Percentiles rank a stretch among this genome's conserved stretches.
phyloP scores from a whole-genome alignment of 2,329 filamentous ascomycete species.

The Achaetomium macrosporum region DNA sequence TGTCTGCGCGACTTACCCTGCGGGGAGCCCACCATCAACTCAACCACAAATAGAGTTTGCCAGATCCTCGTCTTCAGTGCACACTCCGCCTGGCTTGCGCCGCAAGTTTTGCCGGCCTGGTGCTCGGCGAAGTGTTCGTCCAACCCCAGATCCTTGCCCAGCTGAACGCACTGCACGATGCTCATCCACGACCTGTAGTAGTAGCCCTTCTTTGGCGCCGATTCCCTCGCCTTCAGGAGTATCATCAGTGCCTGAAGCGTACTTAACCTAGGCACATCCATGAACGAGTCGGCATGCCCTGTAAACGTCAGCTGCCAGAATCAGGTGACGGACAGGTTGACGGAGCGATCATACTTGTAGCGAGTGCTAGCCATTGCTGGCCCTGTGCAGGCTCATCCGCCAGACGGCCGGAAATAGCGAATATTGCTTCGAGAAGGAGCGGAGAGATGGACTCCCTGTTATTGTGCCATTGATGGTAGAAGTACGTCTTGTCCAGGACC shows the following conservation, averaged over 20 bases:
- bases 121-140: conserved; percentile 83
- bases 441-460: conserved; percentile 82
- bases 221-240: conserved; percentile 83
- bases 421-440: conserved; percentile 80
- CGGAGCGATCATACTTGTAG: conserved; percentile 56
- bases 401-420: conserved; percentile 79
- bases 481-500: conserved; percentile 72
- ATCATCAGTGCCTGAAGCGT: conserved; percentile 87
- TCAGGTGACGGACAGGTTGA: neutral
- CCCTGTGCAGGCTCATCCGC: conserved; percentile 79
- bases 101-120: conserved; percentile 64
- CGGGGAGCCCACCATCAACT: conserved; percentile 88
- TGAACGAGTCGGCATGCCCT: conserved; percentile 90
- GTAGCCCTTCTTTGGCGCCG: conserved; percentile 87
- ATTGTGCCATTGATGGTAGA: conserved; percentile 86
- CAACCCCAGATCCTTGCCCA: conserved; percentile 86
- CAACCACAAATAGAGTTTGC: conserved; percentile 80
- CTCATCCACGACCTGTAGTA: conserved; percentile 98
- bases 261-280: conserved; percentile 83
- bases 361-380: conserved; percentile 87
- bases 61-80: conserved; percentile 79
- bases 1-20: conserved; percentile 57
- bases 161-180: conserved; percentile 82
- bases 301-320: conserved; percentile 26
- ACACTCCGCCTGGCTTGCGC: conserved; percentile 66